Evolutionary conservation across 2,329 filamentous ascomycete genomes (phyloP).

Genomic region (Alternaria burnsii): DNA sequence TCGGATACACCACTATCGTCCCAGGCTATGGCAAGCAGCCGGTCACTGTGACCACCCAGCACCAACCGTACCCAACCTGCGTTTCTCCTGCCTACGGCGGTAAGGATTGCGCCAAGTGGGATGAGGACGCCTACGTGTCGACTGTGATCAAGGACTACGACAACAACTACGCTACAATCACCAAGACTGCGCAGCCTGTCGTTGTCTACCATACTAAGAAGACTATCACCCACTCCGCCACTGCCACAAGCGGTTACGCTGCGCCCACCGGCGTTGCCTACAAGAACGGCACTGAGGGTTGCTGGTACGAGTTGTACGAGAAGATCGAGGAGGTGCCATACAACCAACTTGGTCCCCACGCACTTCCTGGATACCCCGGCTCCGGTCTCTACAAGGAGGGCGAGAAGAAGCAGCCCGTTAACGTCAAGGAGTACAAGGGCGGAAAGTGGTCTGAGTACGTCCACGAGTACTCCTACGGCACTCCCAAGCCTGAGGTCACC

Average conservation of each 20-base stretch:
- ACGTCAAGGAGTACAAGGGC: constrained; percentile 42
- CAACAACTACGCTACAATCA: constrained; percentile 36
- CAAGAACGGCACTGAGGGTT: constrained; percentile 28
- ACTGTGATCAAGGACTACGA: constrained; percentile 40
- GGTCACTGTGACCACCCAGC: constrained; percentile 42
- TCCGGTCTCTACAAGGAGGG: constrained; percentile 38
- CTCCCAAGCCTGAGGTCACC: constrained; percentile 36
- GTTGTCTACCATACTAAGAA: constrained; percentile 41
- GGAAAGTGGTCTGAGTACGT: constrained; percentile 42
- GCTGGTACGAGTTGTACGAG: constrained; percentile 45
- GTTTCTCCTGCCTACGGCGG: constrained; percentile 27
- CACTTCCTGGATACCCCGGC: constrained; percentile 38
- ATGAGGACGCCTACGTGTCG: constrained; percentile 36
- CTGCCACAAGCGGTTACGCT: constrained; percentile 24
- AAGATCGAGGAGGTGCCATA: constrained; percentile 38
- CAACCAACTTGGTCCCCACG: constrained; percentile 41
- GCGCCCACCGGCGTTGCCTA: constrained; percentile 13
- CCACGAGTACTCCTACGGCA: constrained; percentile 33
- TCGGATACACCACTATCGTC: constrained; percentile 41
- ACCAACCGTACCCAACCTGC: constrained; percentile 45
- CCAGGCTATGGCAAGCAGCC: constrained; percentile 38
- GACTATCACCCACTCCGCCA: constrained; percentile 35
- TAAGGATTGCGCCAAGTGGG: constrained; percentile 31
- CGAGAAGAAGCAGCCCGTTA: constrained; percentile 34
- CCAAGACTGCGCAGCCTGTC: constrained; percentile 37